Base-by-base conservation (phyloP, 2,329 filamentous ascomycete genomes). In the Mycocentrospora acerina region DNA sequence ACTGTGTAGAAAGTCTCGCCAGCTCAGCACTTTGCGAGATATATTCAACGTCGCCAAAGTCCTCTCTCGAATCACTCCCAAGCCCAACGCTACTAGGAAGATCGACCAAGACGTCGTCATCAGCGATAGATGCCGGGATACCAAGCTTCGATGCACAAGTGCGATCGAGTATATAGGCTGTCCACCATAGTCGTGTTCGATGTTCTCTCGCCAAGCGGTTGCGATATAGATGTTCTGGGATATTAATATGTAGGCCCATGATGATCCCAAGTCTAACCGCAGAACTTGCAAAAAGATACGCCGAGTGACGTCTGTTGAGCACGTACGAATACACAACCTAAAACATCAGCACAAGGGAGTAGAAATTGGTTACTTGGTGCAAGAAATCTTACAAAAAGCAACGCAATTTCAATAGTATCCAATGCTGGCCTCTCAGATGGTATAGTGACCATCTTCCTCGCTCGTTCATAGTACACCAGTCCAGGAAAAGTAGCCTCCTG, bases 271-370 rank as follows among this genome's bases (percentile, higher is more conserved):
- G 45, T 4, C 74, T 66, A 1, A 76, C 62, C 1, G 74, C 73
- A 0, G 68, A 70, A 13, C 73, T 69, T 1, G 73, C 69, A 4
- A 74, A 56, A 1, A 63, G 56, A 24, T 73, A 71, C 4, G 72
- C 71, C 2, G 68, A 68, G 24, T 75, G 69, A 1, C 73, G 61
- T 9, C 73, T 59, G 29, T 76, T 76, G 4, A 75, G 49, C 2
- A 64, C 58, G 0, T 72, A 61, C 0, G 71, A 73, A 37, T 74
- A 76, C 4, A 75, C 62, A 0, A 69, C 70, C 72, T 74, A 29
- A 12, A 13, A 33, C 11, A 38, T 38, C 18, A 24, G 5, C 17
- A n/a, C 18, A 10, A 17, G 15, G 35, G 9, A 24, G 26, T 12
- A 3, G 0, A 8, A 14, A 11, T 9, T 12, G 18, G n/a, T 4